Conservation (phyloP, 306 rosid species). For the Sphenostylis stenocarpa region DNA sequence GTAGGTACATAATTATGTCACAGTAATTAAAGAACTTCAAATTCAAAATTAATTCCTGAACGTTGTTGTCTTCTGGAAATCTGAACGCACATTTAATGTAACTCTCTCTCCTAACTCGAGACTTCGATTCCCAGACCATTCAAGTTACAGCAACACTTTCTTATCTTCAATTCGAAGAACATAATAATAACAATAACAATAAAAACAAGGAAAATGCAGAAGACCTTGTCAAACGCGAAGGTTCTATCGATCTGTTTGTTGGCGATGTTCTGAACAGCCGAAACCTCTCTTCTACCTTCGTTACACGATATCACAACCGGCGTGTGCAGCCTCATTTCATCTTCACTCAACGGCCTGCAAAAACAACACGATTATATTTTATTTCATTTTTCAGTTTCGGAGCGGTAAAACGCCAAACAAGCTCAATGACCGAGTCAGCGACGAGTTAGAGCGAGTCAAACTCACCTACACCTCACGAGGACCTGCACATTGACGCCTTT, state of each 20-base stretch:
- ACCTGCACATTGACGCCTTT: constrained; percentile 99
- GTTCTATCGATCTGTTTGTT: constrained; percentile 99
- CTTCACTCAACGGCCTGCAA: constrained; percentile 93
- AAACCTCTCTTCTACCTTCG: constrained; percentile 79
- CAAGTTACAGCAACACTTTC: neutral
- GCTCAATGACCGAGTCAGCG: constrained; percentile 25
- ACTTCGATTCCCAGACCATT: neutral
- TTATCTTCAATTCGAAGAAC: neutral
- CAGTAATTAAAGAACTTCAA: constrained; percentile 15
- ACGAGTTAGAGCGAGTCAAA: constrained; percentile 32
- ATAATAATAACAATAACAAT: too few relatives aligned
- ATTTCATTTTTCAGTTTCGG: neutral
- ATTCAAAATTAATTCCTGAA: constrained; percentile 16
- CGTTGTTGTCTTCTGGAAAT: constrained; percentile 13
- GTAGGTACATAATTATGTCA: neutral
- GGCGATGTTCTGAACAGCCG: constrained; percentile 88
- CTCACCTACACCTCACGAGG: constrained; percentile 95
- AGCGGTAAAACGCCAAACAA: constrained; percentile 4
- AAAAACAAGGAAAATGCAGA: neutral
- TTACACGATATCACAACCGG: constrained; percentile 93
- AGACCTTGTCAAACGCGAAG: constrained; percentile 89
- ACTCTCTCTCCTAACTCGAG: constrained; percentile 5
- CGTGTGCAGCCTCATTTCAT: constrained; percentile 77
- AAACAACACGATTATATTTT: neutral
- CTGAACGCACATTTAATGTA: neutral